These are phyloP conservation scores for Daedaleopsis nitida DNA, from an alignment of 768 basidiomycete species.

Conservation along the genomic window DNA sequence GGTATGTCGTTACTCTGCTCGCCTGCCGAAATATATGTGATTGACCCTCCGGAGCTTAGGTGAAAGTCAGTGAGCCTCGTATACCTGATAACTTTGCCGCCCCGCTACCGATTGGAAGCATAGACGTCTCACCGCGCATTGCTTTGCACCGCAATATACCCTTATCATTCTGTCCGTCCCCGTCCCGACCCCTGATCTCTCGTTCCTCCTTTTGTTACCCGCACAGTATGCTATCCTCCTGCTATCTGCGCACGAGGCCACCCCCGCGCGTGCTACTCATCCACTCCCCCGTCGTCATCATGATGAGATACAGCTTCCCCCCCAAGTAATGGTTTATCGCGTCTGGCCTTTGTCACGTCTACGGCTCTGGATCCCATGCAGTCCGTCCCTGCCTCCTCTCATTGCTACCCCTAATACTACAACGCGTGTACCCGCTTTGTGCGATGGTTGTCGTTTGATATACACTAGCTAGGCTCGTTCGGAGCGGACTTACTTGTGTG, in stretches of 20 bases:
- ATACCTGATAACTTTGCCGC: slow-evolving; percentile 12
- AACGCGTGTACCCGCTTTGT: not conserved
- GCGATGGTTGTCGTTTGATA: not conserved
- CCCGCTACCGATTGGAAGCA: slow-evolving; percentile 9
- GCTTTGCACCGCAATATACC: slow-evolving; percentile 17
- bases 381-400: not conserved
- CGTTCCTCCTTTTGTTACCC: not conserved
- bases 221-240: slow-evolving; percentile 13
- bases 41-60: not conserved
- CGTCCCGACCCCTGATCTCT: not conserved
- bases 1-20: not conserved
- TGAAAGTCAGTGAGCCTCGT: slow-evolving; percentile 4
- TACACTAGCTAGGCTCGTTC: slow-evolving; percentile 11
- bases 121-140: slow-evolving; percentile 4
- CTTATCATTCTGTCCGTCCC: slow-evolving; percentile 3
- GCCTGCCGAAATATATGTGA: not conserved
- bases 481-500: not conserved
- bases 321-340: not conserved
- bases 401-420: not conserved
- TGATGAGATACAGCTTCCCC: not conserved
- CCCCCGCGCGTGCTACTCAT: no score
- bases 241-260: not conserved
- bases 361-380: slow-evolving; percentile 9
- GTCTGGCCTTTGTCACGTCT: not conserved
- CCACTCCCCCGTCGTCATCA: no score